These are phyloP conservation scores for Cicer arietinum DNA, from an alignment of 306 rosid species.

Conservation along the genomic window DNA sequence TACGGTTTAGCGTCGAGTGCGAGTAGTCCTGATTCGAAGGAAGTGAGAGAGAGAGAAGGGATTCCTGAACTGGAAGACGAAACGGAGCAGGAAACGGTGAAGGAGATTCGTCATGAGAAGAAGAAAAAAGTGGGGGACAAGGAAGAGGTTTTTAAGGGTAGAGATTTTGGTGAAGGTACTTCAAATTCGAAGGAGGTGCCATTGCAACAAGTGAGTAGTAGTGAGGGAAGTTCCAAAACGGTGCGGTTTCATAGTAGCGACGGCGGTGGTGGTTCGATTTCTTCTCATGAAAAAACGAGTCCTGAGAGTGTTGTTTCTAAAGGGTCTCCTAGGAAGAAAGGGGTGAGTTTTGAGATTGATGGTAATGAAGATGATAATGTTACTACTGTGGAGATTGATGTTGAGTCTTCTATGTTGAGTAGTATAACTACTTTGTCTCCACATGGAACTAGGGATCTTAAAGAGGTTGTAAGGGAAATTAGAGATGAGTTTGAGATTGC, in stretches of 20 bases:
- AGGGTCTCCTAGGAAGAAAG: conserved; percentile 66
- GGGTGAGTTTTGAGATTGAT: conserved; percentile 74
- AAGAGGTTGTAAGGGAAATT: conserved; percentile 89
- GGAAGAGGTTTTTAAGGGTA: conserved; percentile 32
- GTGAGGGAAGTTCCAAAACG: conserved; percentile 69
- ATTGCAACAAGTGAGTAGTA: conserved; percentile 44
- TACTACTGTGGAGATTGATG: conserved; percentile 50
- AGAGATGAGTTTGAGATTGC: conserved; percentile 88
- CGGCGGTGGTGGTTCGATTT: conserved; percentile 41
- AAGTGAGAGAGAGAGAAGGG: conserved; percentile 96
- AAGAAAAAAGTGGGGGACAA: conserved; percentile 51
- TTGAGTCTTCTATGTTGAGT: conserved; percentile 81
- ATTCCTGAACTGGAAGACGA: conserved; percentile 99
- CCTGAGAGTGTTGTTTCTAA: conserved; percentile 62
- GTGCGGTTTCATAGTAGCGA: conserved; percentile 59
- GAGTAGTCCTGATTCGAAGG: conserved; percentile 91
- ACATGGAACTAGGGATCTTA: conserved; percentile 75
- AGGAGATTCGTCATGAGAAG: conserved; percentile 47
- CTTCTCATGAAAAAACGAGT: conserved; percentile 64
- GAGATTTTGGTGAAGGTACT: conserved; percentile 76
- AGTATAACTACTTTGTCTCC: conserved; percentile 75
- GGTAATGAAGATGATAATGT: conserved; percentile 54
- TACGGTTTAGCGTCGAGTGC: conserved; percentile 63
- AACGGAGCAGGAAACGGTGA: conserved; percentile 66
- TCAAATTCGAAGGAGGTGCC: conserved; percentile 71